Conservation (phyloP, 768 basidiomycete species). For the Kwoniella mangroviensis region DNA sequence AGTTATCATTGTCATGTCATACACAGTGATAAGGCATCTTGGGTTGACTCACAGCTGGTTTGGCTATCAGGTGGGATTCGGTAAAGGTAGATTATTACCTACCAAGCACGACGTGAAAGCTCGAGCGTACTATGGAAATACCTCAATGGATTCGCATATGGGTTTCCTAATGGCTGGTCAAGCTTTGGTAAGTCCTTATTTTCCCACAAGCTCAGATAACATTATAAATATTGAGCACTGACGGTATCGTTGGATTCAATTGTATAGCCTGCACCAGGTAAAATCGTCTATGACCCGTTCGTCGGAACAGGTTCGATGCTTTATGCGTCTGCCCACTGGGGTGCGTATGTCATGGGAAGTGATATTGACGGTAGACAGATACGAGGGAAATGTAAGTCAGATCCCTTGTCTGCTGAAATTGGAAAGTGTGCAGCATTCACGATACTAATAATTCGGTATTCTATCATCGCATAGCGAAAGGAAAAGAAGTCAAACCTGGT, state of each 20-base stretch:
- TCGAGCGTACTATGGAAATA: constrained; percentile 88
- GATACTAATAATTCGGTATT: not conserved
- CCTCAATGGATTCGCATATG: constrained; percentile 96
- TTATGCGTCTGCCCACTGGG: constrained; percentile 79
- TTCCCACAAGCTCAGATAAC: not conserved
- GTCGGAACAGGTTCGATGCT: constrained; percentile 75
- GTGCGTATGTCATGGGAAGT: constrained; percentile 82
- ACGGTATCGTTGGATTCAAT: not conserved
- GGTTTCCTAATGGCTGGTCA: constrained; percentile 97
- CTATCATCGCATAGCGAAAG: constrained; percentile 26
- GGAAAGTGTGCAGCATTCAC: not conserved
- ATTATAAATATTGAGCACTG: not conserved
- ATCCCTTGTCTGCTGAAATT: not conserved
- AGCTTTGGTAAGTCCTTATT: constrained; percentile 67
- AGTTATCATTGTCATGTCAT: constrained; percentile 11
- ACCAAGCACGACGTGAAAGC: constrained; percentile 74
- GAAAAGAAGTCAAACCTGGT: constrained; percentile 63
- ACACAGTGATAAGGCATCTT: too few species aligned
- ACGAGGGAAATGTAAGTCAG: constrained; percentile 77
- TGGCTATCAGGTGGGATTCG: constrained; percentile 42
- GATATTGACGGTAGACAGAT: constrained; percentile 98
- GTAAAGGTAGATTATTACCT: constrained; percentile 61
- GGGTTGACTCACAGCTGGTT: not conserved
- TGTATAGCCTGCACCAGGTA: constrained; percentile 78
- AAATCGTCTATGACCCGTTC: constrained; percentile 93